These are phyloP conservation scores for Aspergillus unguis DNA, from an alignment of 2,329 filamentous ascomycete genomes.

Conservation along the genomic window DNA sequence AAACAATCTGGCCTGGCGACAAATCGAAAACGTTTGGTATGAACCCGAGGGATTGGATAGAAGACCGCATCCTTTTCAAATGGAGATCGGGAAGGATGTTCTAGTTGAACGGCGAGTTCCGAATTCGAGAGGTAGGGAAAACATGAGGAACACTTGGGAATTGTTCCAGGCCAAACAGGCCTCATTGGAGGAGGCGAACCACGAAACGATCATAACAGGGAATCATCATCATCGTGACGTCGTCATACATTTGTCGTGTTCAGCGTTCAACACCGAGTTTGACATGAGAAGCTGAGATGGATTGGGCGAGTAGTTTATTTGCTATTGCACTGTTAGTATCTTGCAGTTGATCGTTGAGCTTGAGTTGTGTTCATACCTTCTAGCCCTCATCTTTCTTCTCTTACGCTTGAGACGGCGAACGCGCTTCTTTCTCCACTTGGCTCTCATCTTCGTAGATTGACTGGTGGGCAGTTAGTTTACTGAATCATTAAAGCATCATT, in stretches of 20 bases:
- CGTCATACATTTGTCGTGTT: constrained; percentile 34
- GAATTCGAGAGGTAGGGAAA: constrained; percentile 17
- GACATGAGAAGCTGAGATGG: constrained; percentile 50
- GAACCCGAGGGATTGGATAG: constrained; percentile 29
- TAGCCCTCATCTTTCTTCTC: constrained; percentile 99
- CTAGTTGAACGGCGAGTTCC: constrained; percentile 31
- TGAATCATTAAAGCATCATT: constrained; percentile 6
- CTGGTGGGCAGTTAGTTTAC: constrained; percentile 25
- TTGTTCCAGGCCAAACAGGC: constrained; percentile 21
- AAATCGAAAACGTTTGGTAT: constrained; percentile 28
- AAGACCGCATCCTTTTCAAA: constrained; percentile 1
- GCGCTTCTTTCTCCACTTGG: constrained; percentile 99
- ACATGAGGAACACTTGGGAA: constrained; percentile 1
- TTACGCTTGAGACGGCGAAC: constrained; percentile 98
- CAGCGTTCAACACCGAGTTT: constrained; percentile 37
- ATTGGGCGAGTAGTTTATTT: constrained; percentile 64
- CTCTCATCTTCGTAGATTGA: constrained; percentile 65
- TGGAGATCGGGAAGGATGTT: neutral
- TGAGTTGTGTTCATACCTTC: constrained; percentile 70
- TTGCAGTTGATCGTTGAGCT: neutral
- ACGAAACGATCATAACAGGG: constrained; percentile 29
- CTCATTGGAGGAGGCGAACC: constrained; percentile 22
- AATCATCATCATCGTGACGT: constrained; percentile 31
- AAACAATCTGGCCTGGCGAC: constrained; percentile 22
- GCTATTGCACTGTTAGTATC: constrained; percentile 44